phyloP scores from a whole-genome alignment of 768 basidiomycete genomes.

The Tulasnella sp. region DNA sequence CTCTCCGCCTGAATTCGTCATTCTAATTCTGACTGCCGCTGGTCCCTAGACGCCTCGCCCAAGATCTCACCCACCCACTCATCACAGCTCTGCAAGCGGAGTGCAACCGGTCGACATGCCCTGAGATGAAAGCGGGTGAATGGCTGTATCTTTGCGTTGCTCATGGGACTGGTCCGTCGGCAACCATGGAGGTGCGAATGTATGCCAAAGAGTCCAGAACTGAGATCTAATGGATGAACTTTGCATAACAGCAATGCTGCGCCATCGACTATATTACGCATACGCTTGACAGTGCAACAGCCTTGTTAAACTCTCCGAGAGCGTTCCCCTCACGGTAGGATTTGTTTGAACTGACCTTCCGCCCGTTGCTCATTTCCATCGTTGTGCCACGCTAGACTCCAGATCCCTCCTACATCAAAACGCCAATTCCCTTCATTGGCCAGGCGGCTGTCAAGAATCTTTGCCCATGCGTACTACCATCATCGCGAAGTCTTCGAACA shows the following conservation, averaged over 20 bases:
- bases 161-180: slow-evolving; percentile 61
- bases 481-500: slow-evolving; percentile 87
- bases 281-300: slow-evolving; percentile 87
- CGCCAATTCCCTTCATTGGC: slow-evolving; percentile 87
- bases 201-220: not conserved
- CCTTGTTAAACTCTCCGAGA: slow-evolving; percentile 78
- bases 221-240: not conserved
- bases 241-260: slow-evolving; percentile 66
- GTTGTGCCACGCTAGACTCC: slow-evolving; percentile 40
- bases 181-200: slow-evolving; percentile 63
- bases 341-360: slow-evolving; percentile 15
- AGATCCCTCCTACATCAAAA: slow-evolving; percentile 67
- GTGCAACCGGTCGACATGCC: slow-evolving; percentile 77
- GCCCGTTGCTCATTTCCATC: slow-evolving; percentile 10
- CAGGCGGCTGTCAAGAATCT: slow-evolving; percentile 84
- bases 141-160: slow-evolving; percentile 96
- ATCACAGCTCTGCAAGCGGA: slow-evolving; percentile 78
- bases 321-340: slow-evolving; percentile 83
- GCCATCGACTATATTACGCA: slow-evolving; percentile 94
- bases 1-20: not conserved
- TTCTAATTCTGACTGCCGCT: not conserved
- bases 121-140: slow-evolving; percentile 98
- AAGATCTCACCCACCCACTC: slow-evolving; percentile 75
- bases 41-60: slow-evolving; percentile 58
- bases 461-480: slow-evolving; percentile 93